These are phyloP conservation scores for Penicillium egyptiacum DNA, from an alignment of 495 filamentous ascomycete species.

Conservation along the genomic window DNA sequence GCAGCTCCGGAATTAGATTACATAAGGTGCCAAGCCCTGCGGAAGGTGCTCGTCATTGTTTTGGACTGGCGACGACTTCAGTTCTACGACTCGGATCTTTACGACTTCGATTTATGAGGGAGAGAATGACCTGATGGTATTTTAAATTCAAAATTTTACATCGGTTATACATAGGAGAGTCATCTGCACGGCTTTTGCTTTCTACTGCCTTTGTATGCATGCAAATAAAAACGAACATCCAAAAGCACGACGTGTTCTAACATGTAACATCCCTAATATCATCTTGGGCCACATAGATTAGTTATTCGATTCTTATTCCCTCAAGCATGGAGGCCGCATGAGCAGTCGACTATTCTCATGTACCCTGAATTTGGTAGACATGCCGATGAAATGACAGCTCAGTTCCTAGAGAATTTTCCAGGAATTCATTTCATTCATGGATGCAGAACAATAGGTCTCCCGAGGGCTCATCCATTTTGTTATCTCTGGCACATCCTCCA, in stretches of 20 bases:
- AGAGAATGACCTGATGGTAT: background rate
- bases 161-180: background rate
- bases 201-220: no score
- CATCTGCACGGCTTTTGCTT: background rate
- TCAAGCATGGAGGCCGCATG: no score
- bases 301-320: no score
- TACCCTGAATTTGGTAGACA: background rate
- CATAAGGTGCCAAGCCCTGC: conserved; percentile 30
- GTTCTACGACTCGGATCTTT: background rate
- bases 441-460: conserved; percentile 43
- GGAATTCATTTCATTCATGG: conserved; percentile 11
- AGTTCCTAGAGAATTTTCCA: background rate
- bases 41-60: conserved; percentile 31
- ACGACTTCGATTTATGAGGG: background rate
- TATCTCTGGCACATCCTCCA: conserved; percentile 34
- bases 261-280: no score
- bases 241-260: no score
- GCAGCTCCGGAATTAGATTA: conserved; percentile 41
- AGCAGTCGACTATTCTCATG: no score
- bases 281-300: no score
- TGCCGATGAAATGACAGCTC: background rate
- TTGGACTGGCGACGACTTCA: conserved; percentile 12
- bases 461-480: conserved; percentile 16
- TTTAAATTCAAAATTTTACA: background rate
- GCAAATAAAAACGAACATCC: no score